A percentile compares a stretch with the other conserved stretches of the same genome.
Conservation (phyloP, 441 rosid genomes). For the Corymbia calophylla region DNA sequence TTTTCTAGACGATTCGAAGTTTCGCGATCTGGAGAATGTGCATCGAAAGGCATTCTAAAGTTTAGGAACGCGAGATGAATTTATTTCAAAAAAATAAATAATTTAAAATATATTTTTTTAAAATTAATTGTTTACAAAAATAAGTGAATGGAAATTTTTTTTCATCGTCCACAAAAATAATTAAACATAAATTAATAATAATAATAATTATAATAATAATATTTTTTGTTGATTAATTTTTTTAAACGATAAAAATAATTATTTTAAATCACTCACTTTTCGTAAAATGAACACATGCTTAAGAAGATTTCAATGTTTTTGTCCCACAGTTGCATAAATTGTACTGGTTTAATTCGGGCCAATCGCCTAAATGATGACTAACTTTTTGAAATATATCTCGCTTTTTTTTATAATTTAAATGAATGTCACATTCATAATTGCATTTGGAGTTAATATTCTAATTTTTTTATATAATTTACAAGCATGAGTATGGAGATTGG, state of each 20-base stretch:
- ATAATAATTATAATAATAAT: too few relatives aligned
- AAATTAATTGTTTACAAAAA: too few relatives aligned
- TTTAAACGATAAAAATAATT: too few relatives aligned
- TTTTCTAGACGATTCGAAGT: rapidly evolving
- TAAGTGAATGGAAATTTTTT: too few relatives aligned
- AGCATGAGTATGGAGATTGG: rapidly evolving
- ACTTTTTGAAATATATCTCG: rapidly evolving
- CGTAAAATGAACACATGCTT: too few relatives aligned
- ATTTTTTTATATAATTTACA: neutral
- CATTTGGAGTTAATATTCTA: neutral
- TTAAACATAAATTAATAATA: too few relatives aligned
- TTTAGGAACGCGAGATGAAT: neutral
- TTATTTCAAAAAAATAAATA: too few relatives aligned
- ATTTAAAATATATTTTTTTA: too few relatives aligned
- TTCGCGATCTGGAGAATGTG: neutral
- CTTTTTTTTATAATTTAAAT: neutral
- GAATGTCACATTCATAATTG: rapidly evolving
- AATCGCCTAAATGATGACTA: rapidly evolving
- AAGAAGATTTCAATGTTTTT: too few relatives aligned
- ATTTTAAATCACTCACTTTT: too few relatives aligned
- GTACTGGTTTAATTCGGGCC: rapidly evolving
- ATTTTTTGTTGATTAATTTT: too few relatives aligned
- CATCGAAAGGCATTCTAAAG: neutral
- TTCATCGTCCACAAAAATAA: too few relatives aligned
- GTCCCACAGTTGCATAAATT: neutral